Evolutionary conservation across 192 early-diverging fungal species (phyloP).

Genomic region (Dimargaris xerosporica): DNA sequence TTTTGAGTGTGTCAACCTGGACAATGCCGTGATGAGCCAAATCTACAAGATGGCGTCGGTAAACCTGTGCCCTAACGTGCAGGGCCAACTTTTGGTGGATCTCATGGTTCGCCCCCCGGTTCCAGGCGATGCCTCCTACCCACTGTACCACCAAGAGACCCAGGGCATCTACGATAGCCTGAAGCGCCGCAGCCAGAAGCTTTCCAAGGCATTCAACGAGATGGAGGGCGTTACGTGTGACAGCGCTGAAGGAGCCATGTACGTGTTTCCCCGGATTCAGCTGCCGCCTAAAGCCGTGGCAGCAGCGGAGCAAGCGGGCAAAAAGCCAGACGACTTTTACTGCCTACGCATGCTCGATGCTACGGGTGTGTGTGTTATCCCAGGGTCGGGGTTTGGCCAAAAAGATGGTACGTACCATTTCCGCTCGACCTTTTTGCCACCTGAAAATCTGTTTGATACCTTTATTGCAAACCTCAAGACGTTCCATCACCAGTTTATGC

Average conservation of each 20-base stretch:
- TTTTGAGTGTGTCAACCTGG: constrained; percentile 84
- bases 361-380: constrained; percentile 93
- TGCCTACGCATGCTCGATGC: constrained; percentile 82
- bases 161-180: constrained; percentile 65
- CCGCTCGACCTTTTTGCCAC: constrained; percentile 90
- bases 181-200: constrained; percentile 53
- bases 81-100: constrained; percentile 88
- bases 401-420: constrained; percentile 82
- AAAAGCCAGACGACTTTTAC: constrained; percentile 78
- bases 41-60: constrained; percentile 91
- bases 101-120: constrained; percentile 85
- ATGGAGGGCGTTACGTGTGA: constrained; percentile 78
- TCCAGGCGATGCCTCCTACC: constrained; percentile 62
- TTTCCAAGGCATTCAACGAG: constrained; percentile 61
- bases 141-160: constrained; percentile 54
- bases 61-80: constrained; percentile 84
- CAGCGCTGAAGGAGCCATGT: constrained; percentile 88
- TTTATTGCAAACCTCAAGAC: constrained; percentile 59
- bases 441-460: constrained; percentile 78
- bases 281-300: constrained; percentile 63
- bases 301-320: constrained; percentile 50
- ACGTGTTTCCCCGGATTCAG: constrained; percentile 76
- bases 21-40: constrained; percentile 55
- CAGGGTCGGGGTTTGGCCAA: constrained; percentile 89
- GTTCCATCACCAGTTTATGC: constrained; percentile 76